Evolutionary conservation across 257 asterid genomes (phyloP).

Genomic region (Gentiana dahurica): DNA sequence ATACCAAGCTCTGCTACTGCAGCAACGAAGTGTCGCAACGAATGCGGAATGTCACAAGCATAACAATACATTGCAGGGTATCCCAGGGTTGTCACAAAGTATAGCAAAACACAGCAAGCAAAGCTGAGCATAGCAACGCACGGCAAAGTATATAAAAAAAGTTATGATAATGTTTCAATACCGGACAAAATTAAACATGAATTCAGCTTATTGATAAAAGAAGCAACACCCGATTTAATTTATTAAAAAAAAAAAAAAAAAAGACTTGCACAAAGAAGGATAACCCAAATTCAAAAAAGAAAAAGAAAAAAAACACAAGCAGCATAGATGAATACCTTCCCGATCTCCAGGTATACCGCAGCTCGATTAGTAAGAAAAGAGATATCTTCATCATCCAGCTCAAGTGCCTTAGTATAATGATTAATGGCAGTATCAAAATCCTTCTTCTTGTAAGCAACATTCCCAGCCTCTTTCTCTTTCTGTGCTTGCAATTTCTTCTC

Average conservation of each 20-base stretch:
- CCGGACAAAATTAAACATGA: too few relatives aligned
- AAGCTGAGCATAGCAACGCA: background rate
- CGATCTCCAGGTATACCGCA: conserved; percentile 91
- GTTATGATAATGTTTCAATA: background rate
- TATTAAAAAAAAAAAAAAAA: background rate
- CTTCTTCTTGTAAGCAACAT: conserved; percentile 85
- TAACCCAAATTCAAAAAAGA: too few relatives aligned
- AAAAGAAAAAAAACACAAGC: too few relatives aligned
- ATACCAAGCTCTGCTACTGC: too few relatives aligned
- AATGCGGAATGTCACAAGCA: conserved; percentile 21
- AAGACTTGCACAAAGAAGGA: background rate
- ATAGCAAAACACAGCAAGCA: conserved; percentile 41
- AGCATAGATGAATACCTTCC: conserved; percentile 41
- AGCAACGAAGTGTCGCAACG: too few relatives aligned
- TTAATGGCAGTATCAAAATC: conserved; percentile 77
- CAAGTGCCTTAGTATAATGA: conserved; percentile 64
- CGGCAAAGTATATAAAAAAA: background rate
- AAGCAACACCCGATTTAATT: background rate
- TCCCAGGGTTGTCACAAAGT: conserved; percentile 68
- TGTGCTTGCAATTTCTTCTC: conserved; percentile 49
- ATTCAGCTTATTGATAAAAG: background rate
- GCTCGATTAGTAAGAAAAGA: conserved; percentile 90
- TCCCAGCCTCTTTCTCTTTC: conserved; percentile 83
- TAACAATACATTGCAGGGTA: conserved; percentile 80
- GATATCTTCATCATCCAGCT: conserved; percentile 66